Percentiles rank a stretch among this genome's conserved stretches.
These are phyloP conservation scores for Gymnopilus dilepis DNA, from an alignment of 768 basidiomycete species.

Conservation along the genomic window DNA sequence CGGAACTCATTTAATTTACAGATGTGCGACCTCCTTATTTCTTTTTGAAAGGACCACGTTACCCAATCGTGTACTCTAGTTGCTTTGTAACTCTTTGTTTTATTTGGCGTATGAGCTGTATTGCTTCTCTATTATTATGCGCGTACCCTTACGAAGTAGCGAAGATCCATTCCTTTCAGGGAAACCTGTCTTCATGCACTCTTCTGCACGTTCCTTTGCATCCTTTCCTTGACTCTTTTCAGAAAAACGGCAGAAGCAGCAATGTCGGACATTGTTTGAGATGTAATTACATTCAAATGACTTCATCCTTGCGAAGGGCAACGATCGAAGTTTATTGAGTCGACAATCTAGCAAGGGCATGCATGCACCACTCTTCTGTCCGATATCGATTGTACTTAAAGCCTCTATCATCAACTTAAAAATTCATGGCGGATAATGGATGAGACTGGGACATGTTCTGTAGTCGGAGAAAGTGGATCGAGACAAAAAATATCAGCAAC, in stretches of 20 bases:
- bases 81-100: constrained; percentile 13
- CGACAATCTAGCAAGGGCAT: constrained; percentile 16
- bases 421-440: neutral
- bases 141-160: neutral
- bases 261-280: neutral
- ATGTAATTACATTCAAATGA: neutral
- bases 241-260: neutral
- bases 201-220: neutral
- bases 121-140: neutral
- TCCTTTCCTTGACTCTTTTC: neutral
- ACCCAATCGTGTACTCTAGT: constrained; percentile 26
- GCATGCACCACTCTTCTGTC: neutral
- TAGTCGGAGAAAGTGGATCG: neutral
- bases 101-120: constrained; percentile 2
- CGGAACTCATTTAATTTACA: constrained; percentile 82
- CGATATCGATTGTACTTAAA: neutral
- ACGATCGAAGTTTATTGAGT: constrained; percentile 19
- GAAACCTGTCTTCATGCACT: neutral
- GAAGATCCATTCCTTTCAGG: neutral
- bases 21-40: neutral
- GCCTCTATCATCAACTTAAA: neutral
- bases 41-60: constrained; percentile 13
- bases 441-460: neutral
- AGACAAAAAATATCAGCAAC: neutral
- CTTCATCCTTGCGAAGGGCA: neutral